A percentile compares a stretch with the other conserved stretches of the same genome.
Evolutionary conservation across 177 flowering plant species (phyloP).

Genomic region (Vitis hybrid): DNA sequence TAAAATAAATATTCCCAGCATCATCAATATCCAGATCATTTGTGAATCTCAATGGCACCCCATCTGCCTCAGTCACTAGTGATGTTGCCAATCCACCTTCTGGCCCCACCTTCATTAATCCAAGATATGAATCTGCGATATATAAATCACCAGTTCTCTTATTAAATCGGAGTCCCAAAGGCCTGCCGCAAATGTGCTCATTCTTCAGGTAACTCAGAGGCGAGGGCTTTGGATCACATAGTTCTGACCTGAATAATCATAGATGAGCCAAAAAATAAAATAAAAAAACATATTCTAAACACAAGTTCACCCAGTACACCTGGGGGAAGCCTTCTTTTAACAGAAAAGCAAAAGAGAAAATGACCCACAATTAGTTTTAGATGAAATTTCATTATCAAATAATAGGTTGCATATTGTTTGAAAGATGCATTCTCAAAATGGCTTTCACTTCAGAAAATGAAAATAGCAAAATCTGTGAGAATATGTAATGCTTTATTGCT

Average conservation of each 20-base stretch:
- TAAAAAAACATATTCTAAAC: neutral
- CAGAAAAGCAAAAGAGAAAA: too few relatives aligned
- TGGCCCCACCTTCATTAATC: constrained; percentile 84
- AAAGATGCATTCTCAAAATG: too few relatives aligned
- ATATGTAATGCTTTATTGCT: too few relatives aligned
- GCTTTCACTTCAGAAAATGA: too few relatives aligned
- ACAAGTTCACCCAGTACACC: neutral
- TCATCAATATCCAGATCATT: constrained; percentile 87
- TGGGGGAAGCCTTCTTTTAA: too few relatives aligned
- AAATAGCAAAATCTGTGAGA: too few relatives aligned
- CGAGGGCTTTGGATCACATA: constrained; percentile 70
- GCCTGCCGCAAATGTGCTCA: constrained; percentile 92
- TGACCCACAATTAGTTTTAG: too few relatives aligned
- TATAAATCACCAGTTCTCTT: constrained; percentile 81
- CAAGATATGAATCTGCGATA: constrained; percentile 91
- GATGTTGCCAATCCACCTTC: constrained; percentile 82
- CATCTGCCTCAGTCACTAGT: constrained; percentile 69
- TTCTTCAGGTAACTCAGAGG: constrained; percentile 52
- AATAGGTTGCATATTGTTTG: too few relatives aligned
- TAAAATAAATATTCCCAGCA: constrained; percentile 80
- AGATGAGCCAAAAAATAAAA: constrained; percentile 1
- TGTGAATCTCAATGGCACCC: constrained; percentile 71
- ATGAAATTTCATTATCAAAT: too few relatives aligned
- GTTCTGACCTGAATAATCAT: constrained; percentile 45
- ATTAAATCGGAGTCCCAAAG: constrained; percentile 79